These are phyloP conservation scores for Secale cereale DNA, from an alignment of 176 grass and related monocot genomes.

Conservation along the genomic window DNA sequence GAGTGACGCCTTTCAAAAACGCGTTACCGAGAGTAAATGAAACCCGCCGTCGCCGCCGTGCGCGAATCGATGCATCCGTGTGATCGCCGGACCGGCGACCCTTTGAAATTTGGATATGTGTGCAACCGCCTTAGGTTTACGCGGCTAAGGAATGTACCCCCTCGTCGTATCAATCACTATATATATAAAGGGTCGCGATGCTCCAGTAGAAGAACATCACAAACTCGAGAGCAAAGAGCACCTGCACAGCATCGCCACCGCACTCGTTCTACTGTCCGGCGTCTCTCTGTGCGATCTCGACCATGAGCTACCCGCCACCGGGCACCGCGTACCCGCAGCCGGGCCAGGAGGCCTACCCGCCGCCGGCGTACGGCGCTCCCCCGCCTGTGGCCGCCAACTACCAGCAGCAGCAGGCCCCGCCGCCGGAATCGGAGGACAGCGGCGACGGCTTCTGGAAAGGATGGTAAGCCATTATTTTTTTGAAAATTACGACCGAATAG, in stretches of 20 bases:
- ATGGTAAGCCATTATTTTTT: conserved; percentile 46
- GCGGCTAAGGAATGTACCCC: background rate
- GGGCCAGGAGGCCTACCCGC: conserved; percentile 38
- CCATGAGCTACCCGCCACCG: conserved; percentile 33
- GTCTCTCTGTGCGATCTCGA: background rate
- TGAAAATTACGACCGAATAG: background rate
- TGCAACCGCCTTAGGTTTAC: background rate
- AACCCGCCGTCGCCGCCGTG: background rate
- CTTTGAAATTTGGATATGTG: background rate
- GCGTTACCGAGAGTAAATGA: background rate
- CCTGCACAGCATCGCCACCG: too few relatives aligned
- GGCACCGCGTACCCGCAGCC: conserved; percentile 43
- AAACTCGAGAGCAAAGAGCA: background rate
- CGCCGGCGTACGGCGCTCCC: conserved; percentile 44
- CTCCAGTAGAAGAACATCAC: background rate
- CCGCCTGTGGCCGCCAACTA: conserved; percentile 31
- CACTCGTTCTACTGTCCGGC: background rate
- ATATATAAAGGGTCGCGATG: background rate
- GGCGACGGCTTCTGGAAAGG: conserved; percentile 65
- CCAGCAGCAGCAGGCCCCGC: conserved; percentile 20
- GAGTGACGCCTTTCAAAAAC: background rate
- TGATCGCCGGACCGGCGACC: background rate
- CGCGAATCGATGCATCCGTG: background rate
- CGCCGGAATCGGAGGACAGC: conserved; percentile 16
- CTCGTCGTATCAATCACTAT: background rate